Conservation (phyloP, 495 filamentous ascomycete genomes). For the Neurospora tetraspora region DNA sequence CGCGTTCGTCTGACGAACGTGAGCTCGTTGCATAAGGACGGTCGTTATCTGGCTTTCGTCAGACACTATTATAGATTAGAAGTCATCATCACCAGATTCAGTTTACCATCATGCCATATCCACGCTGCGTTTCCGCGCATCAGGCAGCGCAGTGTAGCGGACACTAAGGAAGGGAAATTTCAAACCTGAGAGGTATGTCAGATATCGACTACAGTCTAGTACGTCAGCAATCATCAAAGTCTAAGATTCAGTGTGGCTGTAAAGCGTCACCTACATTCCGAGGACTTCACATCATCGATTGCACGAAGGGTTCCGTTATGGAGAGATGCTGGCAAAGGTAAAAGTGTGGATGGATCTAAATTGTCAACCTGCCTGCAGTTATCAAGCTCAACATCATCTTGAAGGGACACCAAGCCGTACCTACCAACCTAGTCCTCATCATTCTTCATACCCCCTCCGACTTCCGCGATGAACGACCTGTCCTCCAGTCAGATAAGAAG, state of each 20-base stretch:
- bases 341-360: background rate
- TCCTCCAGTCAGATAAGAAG: background rate
- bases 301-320: background rate
- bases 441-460: background rate
- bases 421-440: background rate
- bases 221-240: no score
- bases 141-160: no score
- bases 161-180: background rate
- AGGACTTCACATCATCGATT: background rate
- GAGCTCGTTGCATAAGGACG: no score
- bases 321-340: background rate
- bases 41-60: no score
- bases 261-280: background rate
- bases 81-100: no score
- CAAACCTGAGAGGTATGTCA: background rate
- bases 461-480: background rate
- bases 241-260: no score
- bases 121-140: no score
- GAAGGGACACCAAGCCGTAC: background rate
- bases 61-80: no score
- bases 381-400: background rate
- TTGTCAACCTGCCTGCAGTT: background rate
- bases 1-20: no score
- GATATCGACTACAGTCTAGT: background rate
- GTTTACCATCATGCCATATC: no score